Conservation (phyloP, 306 rosid species). For the Canavalia ensiformis region DNA sequence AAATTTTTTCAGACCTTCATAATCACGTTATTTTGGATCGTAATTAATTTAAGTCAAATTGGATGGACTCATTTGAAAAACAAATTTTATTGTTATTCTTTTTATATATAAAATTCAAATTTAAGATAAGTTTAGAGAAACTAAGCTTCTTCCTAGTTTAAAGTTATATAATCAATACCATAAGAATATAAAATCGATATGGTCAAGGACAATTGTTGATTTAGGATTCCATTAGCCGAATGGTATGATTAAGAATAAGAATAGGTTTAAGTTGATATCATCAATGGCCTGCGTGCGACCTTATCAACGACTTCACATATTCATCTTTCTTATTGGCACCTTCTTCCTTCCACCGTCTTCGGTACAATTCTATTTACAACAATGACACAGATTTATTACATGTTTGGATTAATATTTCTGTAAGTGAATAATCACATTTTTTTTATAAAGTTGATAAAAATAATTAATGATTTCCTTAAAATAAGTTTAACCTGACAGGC, state of each 20-base stretch:
- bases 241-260: neutral
- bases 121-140: too few relatives aligned
- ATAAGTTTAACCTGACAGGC: too few relatives aligned
- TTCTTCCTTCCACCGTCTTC: neutral
- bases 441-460: too few relatives aligned
- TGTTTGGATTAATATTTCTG: too few relatives aligned
- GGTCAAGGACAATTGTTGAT: neutral
- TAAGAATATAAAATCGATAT: neutral
- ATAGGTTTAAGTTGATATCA: slow-evolving; percentile 14
- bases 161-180: neutral
- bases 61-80: too few relatives aligned
- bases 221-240: slow-evolving; percentile 26
- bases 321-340: neutral
- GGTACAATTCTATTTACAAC: slow-evolving; percentile 3
- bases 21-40: neutral
- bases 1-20: neutral
- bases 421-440: too few relatives aligned
- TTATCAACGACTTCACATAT: slow-evolving; percentile 11
- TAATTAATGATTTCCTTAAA: too few relatives aligned
- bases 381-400: neutral
- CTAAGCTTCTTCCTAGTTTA: too few relatives aligned
- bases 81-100: neutral
- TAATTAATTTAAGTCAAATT: neutral
- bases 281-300: slow-evolving; percentile 6
- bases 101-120: neutral